Base-by-base conservation (phyloP, 2,329 filamentous ascomycete species). In the Geoglossum cookeanum region DNA sequence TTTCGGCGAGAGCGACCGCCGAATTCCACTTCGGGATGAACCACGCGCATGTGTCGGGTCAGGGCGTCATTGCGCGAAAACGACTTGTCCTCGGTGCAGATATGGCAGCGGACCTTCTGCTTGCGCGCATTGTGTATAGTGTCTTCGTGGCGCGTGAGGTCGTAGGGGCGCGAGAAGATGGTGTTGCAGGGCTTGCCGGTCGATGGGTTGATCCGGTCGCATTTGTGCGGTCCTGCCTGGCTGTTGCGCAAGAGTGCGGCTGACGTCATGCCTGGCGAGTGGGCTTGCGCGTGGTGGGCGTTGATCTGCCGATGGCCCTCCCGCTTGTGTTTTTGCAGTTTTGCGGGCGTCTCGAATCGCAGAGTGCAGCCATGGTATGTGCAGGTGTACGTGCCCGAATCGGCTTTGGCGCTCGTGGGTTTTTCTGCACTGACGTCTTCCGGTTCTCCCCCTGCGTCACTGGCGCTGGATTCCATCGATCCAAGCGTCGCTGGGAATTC, bases 121-220 rank as follows among this genome's bases (percentile, higher is more conserved):
- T 96, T 96, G 64, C 87, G 82, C 0, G 83, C 84, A 64, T 96
- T 96, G 77, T 97, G 92, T 62, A 97, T 97, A 0, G 92, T 97
- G 63, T 96, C 91, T 69, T 98, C 92, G 67, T 98, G 92, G 27
- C 92, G 79, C 0, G 92, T 98, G 56, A 98, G 77, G 69, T 98
- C 92, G 74, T 98, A 98, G 1, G 92, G 92, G 22, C 92, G 78
- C 0, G 91, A 96, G 70, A 98, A 97, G 57, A 95, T 77, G 0
- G 89, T 94, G 68, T 87, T 91, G 77, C 92, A 97, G 0, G 89
- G 85, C 72, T 96, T 96, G 61, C 88, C 87, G 0, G 92, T 97
- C 61, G 87, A 91, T 1, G 91, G 91, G 70, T 97, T 97, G 71
- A 91, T 87, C 62, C 90, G 82, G 66, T 90, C 86, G 70, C 92